These are phyloP conservation scores for Penicillium verhagenii DNA, from an alignment of 495 filamentous ascomycete genomes.

Conservation along the genomic window DNA sequence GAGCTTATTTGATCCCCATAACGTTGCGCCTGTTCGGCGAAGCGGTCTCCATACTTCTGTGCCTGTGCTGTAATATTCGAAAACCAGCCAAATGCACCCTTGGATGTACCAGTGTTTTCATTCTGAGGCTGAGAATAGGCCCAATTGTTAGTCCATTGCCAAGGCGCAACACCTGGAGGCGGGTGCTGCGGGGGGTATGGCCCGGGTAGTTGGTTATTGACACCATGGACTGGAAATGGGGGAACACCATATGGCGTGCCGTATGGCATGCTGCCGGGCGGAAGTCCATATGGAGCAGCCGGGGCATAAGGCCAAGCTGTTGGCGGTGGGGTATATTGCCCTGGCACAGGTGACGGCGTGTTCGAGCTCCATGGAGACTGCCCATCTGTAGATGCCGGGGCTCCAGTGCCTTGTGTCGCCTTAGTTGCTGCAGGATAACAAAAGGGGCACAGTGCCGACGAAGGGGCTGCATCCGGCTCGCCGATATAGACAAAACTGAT, in stretches of 20 bases:
- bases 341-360: slow-evolving; percentile 14
- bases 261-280: slow-evolving; percentile 13
- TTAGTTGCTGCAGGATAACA: slow-evolving; percentile 47
- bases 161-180: slow-evolving; percentile 21
- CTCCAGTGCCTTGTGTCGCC: slow-evolving; percentile 21
- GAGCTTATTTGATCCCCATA: slow-evolving; percentile 44
- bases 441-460: slow-evolving; percentile 42
- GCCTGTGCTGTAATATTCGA: slow-evolving; percentile 37
- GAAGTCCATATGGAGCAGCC: background rate
- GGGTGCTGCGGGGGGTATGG: slow-evolving; percentile 25
- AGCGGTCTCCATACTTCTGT: slow-evolving; percentile 46
- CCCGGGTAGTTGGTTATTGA: slow-evolving; percentile 27
- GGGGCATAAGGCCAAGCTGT: slow-evolving; percentile 19
- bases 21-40: slow-evolving; percentile 40
- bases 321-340: slow-evolving; percentile 16
- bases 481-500: slow-evolving; percentile 41
- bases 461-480: slow-evolving; percentile 37
- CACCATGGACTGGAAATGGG: slow-evolving; percentile 10
- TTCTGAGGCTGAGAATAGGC: slow-evolving; percentile 28
- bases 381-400: slow-evolving; percentile 8
- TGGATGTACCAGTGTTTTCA: slow-evolving; percentile 19
- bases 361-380: slow-evolving; percentile 8
- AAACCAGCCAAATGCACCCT: slow-evolving; percentile 37
- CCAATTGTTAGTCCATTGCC: slow-evolving; percentile 36
- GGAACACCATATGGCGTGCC: slow-evolving; percentile 24